These are phyloP conservation scores for Selaginella tamariscina DNA, from an alignment of 75 land plant genomes.

Conservation along the genomic window DNA sequence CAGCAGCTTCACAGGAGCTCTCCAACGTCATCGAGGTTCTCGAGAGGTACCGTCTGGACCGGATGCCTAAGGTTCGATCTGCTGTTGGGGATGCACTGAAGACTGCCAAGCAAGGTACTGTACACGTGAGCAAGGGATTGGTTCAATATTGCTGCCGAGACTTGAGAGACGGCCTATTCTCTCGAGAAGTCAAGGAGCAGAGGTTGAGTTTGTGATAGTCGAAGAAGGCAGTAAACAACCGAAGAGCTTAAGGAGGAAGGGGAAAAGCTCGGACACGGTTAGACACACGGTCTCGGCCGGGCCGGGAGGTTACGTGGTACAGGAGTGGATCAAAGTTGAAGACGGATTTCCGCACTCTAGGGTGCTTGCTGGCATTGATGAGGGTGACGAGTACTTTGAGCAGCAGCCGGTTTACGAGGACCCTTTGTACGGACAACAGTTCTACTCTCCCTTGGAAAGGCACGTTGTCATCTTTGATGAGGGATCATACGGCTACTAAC, in stretches of 20 bases:
- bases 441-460: background rate
- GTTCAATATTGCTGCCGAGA: background rate
- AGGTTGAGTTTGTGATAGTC: background rate
- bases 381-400: background rate
- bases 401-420: background rate
- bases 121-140: background rate
- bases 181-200: background rate
- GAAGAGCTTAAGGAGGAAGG: background rate
- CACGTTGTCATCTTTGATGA: background rate
- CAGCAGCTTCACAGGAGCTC: background rate
- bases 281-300: background rate
- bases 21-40: background rate
- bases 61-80: slow-evolving; percentile 1
- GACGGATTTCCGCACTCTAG: background rate
- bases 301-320: background rate
- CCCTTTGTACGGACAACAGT: background rate
- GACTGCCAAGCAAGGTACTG: background rate
- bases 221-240: background rate
- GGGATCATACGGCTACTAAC: background rate
- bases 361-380: background rate
- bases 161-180: too few relatives aligned
- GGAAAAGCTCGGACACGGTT: background rate
- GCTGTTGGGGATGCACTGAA: background rate
- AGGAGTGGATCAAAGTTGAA: background rate
- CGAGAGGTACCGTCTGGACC: background rate